Conservation (phyloP, 2,329 filamentous ascomycete genomes). For the Xylaria polymorpha region DNA sequence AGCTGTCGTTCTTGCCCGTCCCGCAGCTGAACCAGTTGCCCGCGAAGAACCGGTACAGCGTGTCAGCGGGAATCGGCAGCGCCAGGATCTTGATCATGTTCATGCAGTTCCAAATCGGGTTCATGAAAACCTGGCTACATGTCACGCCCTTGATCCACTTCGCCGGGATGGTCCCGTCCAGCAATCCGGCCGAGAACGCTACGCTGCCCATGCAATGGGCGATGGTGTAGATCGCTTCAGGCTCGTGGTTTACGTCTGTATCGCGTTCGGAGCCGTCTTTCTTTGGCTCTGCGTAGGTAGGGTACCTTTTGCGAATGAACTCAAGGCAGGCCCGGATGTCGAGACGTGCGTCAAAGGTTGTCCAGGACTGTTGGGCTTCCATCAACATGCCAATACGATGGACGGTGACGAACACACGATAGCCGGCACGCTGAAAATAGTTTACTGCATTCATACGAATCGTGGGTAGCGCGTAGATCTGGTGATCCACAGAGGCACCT, state of each 20-base stretch:
- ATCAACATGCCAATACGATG: slow-evolving; percentile 68
- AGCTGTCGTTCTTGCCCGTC: slow-evolving; percentile 58
- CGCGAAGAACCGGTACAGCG: slow-evolving; percentile 59
- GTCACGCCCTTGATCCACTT: slow-evolving; percentile 69
- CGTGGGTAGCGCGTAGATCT: slow-evolving; percentile 71
- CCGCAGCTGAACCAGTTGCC: slow-evolving; percentile 68
- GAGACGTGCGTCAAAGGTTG: slow-evolving; percentile 68
- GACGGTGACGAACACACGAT: slow-evolving; percentile 68
- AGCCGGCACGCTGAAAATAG: slow-evolving; percentile 70
- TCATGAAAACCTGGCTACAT: slow-evolving; percentile 72
- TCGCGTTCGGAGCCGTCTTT: background rate
- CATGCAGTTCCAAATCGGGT: slow-evolving; percentile 66
- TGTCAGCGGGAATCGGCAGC: slow-evolving; percentile 61
- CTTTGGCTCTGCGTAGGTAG: slow-evolving; percentile 30
- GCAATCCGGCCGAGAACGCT: slow-evolving; percentile 66
- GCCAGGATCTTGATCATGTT: slow-evolving; percentile 68
- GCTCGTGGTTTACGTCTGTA: slow-evolving; percentile 24
- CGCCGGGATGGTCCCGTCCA: slow-evolving; percentile 69
- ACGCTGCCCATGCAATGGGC: slow-evolving; percentile 74
- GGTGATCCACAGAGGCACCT: slow-evolving; percentile 71
- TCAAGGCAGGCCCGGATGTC: slow-evolving; percentile 68
- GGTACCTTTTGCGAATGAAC: slow-evolving; percentile 59
- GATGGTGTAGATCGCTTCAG: slow-evolving; percentile 62
- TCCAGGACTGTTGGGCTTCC: slow-evolving; percentile 64
- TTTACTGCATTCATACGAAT: slow-evolving; percentile 72